These are phyloP conservation scores for Cryphonectria naterciae DNA, from an alignment of 2,329 filamentous ascomycete genomes.

Conservation along the genomic window DNA sequence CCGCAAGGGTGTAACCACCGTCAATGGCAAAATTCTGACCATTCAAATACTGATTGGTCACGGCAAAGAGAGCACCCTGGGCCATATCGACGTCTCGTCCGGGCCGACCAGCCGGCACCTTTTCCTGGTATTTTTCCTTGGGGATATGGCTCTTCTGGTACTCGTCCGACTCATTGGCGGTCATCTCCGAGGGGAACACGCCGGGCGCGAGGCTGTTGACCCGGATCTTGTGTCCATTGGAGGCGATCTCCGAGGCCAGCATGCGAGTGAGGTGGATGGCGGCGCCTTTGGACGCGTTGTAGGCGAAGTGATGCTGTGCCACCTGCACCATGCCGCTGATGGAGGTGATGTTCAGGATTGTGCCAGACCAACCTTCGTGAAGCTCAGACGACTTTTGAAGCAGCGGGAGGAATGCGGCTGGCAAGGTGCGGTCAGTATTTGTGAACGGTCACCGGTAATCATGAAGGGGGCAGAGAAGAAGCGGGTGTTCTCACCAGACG, in stretches of 20 bases:
- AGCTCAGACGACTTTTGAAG: slow-evolving; percentile 55
- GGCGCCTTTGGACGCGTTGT: slow-evolving; percentile 67
- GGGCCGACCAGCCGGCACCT: slow-evolving; percentile 52
- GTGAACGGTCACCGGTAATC: no score
- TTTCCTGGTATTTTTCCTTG: slow-evolving; percentile 58
- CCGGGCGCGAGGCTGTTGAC: slow-evolving; percentile 76
- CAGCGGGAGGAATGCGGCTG: slow-evolving; percentile 64
- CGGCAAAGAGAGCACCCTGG: slow-evolving; percentile 57
- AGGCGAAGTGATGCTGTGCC: slow-evolving; percentile 67
- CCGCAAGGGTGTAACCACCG: slow-evolving; percentile 53
- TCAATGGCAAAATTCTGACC: slow-evolving; percentile 51
- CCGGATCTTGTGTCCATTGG: slow-evolving; percentile 65
- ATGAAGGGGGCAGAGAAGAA: background rate
- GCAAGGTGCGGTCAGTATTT: slow-evolving; percentile 33
- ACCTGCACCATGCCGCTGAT: slow-evolving; percentile 68
- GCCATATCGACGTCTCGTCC: slow-evolving; percentile 65
- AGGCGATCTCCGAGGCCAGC: slow-evolving; percentile 63
- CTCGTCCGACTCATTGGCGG: slow-evolving; percentile 52
- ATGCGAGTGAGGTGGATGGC: slow-evolving; percentile 68
- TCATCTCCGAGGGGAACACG: slow-evolving; percentile 74
- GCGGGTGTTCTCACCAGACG: slow-evolving; percentile 33
- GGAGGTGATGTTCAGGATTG: slow-evolving; percentile 71
- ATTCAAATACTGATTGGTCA: slow-evolving; percentile 46
- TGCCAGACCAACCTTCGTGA: slow-evolving; percentile 54
- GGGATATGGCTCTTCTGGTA: slow-evolving; percentile 63